These are phyloP conservation scores for Hemisphaericaspora lyxosophila DNA, from an alignment of 1,139 yeast genomes.

Conservation along the genomic window DNA sequence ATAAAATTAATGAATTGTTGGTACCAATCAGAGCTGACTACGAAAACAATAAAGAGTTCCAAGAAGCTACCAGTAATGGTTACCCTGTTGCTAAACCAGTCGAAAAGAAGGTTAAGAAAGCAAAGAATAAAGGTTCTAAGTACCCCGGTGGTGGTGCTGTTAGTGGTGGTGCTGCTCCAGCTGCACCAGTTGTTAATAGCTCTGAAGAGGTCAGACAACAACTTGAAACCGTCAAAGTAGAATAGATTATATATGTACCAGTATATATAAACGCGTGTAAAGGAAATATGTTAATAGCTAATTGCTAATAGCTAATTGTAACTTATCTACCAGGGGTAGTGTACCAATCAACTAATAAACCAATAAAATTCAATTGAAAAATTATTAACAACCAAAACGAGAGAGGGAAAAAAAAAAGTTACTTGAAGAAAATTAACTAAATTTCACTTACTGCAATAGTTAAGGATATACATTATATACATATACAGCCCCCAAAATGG, in stretches of 20 bases:
- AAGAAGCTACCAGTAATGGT: constrained; percentile 71
- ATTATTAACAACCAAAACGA: not conserved
- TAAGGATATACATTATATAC: not conserved
- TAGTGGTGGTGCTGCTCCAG: constrained; percentile 15
- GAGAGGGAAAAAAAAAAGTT: constrained; percentile 1
- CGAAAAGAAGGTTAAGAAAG: constrained; percentile 69
- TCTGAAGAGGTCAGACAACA: constrained; percentile 4
- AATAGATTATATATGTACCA: constrained; percentile 10
- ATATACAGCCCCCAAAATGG: constrained; percentile 1
- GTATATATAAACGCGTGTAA: constrained; percentile 2
- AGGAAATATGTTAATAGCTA: not conserved
- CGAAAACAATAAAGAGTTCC: constrained; percentile 64
- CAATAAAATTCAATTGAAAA: constrained; percentile 14
- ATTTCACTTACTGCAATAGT: too few species aligned
- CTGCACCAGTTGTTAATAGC: constrained; percentile 1
- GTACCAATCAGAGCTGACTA: constrained; percentile 82
- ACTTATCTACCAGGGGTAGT: not conserved
- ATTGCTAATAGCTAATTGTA: not conserved
- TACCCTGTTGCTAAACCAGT: constrained; percentile 73
- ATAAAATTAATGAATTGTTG: constrained; percentile 73
- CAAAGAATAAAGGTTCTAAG: constrained; percentile 78
- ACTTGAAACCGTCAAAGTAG: constrained; percentile 20
- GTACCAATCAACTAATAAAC: constrained; percentile 4
- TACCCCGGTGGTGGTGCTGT: constrained; percentile 64
- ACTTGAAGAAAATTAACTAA: constrained; percentile 1